Conservation (phyloP, 129 eudicot species). For the Flaveria trinervia region DNA sequence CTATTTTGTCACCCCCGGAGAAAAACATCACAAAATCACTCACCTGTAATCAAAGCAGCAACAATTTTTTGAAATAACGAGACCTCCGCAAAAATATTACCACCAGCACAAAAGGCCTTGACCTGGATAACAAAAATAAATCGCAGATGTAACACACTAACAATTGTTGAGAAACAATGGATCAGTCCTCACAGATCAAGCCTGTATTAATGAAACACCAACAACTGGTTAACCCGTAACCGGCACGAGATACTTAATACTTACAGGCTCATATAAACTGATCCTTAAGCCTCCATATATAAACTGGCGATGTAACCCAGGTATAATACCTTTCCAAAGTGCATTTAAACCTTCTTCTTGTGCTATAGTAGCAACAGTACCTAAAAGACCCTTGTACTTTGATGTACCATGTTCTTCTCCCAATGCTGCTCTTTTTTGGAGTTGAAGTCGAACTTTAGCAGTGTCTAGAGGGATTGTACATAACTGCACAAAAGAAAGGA, state of each 20-base stretch:
- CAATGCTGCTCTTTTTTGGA: constrained; percentile 59
- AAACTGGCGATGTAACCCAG: constrained; percentile 93
- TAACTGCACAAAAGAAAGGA: constrained; percentile 49
- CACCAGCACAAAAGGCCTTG: constrained; percentile 69
- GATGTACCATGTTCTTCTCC: constrained; percentile 56
- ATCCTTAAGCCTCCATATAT: constrained; percentile 93
- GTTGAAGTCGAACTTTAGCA: constrained; percentile 97
- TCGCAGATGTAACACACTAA: constrained; percentile 36
- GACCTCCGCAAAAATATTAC: constrained; percentile 50
- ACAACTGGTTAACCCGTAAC: constrained; percentile 29
- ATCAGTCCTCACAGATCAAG: constrained; percentile 20
- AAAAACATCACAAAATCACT: constrained; percentile 12
- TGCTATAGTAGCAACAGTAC: constrained; percentile 76
- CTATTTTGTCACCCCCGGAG: neutral
- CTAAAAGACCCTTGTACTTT: constrained; percentile 79
- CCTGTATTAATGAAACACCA: constrained; percentile 33
- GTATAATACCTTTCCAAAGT: constrained; percentile 95
- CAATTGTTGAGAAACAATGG: constrained; percentile 21
- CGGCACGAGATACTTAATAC: constrained; percentile 30
- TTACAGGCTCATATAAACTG: constrained; percentile 86
- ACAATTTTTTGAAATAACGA: constrained; percentile 76
- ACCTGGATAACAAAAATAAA: constrained; percentile 59
- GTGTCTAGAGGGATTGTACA: constrained; percentile 93
- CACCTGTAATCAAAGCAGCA: constrained; percentile 91
- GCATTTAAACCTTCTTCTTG: constrained; percentile 87